Evolutionary conservation across 768 basidiomycete genomes (phyloP), one percentile per base, ranked within the genome.

Genomic region (Pisolithus tinctorius): DNA sequence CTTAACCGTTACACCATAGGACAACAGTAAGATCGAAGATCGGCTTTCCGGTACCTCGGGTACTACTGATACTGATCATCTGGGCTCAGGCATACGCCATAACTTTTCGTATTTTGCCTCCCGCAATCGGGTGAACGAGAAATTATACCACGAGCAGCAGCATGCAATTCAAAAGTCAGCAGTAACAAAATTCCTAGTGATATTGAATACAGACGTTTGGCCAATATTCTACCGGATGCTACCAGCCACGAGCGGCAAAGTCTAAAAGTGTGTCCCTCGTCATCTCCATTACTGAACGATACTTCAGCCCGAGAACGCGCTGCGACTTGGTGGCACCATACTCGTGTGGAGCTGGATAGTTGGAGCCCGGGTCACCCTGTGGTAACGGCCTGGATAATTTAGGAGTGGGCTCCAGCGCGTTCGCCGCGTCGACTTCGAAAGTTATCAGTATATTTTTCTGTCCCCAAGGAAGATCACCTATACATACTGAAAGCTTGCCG

Each of bases 231-330:
- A 34, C 34, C 34, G 34, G 4, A 34, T 13, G 14, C 34, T 34
- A 34, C 34, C 34, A 34, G 34, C 34, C 34, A 34, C 34, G 34
- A 34, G 55, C 60, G 56, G 72, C 71, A 45, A 71, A 78, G 54
- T 79, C 74, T 8, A 60, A 65, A 36, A 79, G 47, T 7, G 63
- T 67, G 54, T 76, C 78, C 48, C 53, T 69, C 9, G 72, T 63
- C 13, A 67, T 67, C 58, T 77, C 71, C 54, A 68, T 69, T 36
- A 69, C 66, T 4, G 67, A 65, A 20, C 63, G 65, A 50, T 72
- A 78, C 53, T 69, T 68, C 11, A 78, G 46, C 4, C 74, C 74
- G 4, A 79, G 61, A 2, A 79, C 62, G 30, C 63, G 65, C 30
- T 57, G 58, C 14, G 63, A 68, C 58, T 79, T 80, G 11, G 63